Base-by-base conservation (phyloP, 108 stramenopile genomes). In the Cyclotella sp. region DNA sequence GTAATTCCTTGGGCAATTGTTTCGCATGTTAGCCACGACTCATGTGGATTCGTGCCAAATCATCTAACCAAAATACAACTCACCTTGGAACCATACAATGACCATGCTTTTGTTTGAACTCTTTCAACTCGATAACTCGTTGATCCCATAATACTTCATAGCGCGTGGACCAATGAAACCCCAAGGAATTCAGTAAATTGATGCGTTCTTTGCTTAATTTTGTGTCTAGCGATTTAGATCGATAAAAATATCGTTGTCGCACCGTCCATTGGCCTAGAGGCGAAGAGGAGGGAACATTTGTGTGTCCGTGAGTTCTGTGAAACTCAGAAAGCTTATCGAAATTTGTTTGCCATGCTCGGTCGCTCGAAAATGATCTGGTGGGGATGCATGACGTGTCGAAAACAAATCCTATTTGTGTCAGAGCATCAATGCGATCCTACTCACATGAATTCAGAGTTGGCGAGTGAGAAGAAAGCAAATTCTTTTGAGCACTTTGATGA, bases 261-360 rank as follows among this genome's bases (percentile, higher is more conserved):
- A 81, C 79, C 12, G 66, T 53, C 79, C 79, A 81, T 57, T 74
- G 73, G 16, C 79, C 73, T 41, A 81, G 24, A 14, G 68, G 15
- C 16, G 72, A 30, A 14, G 71, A 67, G 18, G 68, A 70, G 14
- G 79, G 79, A 6, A 86, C 85, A 30, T 42, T 51, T 29, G 83
- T 74, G 68, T 88, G 74, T 29, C 86, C 87, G 72, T 88, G 58
- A n/a, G 21, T 60, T 43, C 63, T 12, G 59, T 84, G 84, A 59
- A 81, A 93, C 29, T 86, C 34, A 0, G 75, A 28, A 39, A 93
- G 51, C 34, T 82, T 55, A 45, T 83, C 51, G 70, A 80, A 90
- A 87, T 88, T 88, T 30, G 40, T 70, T 79, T 83, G 76, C 89
- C 89, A 90, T 68, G 61, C 63, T 7, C 51, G 51, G 27, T 81